Base-by-base conservation (phyloP, 2,329 filamentous ascomycete species). In the Colletotrichum coccodes region DNA sequence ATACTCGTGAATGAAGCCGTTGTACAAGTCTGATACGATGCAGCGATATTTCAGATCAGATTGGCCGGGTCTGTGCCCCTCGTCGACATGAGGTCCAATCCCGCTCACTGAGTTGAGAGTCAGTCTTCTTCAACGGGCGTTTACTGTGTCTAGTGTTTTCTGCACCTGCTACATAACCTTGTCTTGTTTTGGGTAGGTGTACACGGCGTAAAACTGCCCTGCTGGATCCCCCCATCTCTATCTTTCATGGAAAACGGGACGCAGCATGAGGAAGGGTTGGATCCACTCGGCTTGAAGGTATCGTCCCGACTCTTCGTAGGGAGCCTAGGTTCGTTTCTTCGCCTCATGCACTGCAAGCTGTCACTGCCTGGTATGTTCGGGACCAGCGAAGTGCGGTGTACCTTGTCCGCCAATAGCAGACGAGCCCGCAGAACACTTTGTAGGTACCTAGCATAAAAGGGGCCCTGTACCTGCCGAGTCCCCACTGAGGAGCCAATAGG, bases 301-400 rank as follows among this genome's bases (percentile, higher is more conserved):
- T 16, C 30, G 6, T 26, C 9, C 30, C 12, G 38, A 32, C 12
- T 42, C 28, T 58, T 23, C 54, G 30, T 36, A 16, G 8, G 11
- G n/a, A n/a, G n/a, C n/a, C n/a, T n/a, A n/a, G n/a, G 18, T 21
- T 18, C n/a, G 28, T 36, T 38, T 26, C 23, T 42, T 53, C n/a
- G 47, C 40, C 14, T n/a, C 32, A 54, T 34, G 57, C 12, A 52
- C 16, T 40, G 36, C 46, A 40, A 64, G 40, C 53, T 68, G 60
- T 64, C 60, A 64, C 44, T 63, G 40, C 21, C 30, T 36, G 28
- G 58, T 36, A 50, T 34, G 26, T 9, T 50, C 42, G 34, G 28
- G 30, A n/a, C 50, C 42, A 63, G 59, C 59, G 64, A 68, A 59
- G 64, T 68, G 64, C 60, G 64, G 64, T 64, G 64, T 58, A 38